Conservation (phyloP, 2,329 filamentous ascomycete species). For the Ophiostoma ulmi region DNA sequence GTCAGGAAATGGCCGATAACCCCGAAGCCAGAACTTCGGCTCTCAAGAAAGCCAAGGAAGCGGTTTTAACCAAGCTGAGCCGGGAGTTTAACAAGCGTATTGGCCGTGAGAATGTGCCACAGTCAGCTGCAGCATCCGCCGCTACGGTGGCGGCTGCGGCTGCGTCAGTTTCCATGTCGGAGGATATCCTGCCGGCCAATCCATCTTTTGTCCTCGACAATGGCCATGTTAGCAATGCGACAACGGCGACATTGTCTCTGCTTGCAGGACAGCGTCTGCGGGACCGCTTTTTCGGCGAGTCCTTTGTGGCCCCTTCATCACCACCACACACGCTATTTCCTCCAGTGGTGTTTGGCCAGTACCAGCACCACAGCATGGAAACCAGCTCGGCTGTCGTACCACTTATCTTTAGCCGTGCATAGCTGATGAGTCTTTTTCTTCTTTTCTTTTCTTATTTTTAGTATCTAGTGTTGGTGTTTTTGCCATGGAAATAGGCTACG, state of each 20-base stretch:
- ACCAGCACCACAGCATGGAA: slow-evolving; percentile 42
- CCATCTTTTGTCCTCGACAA: not conserved
- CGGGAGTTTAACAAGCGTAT: slow-evolving; percentile 42
- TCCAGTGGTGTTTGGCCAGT: slow-evolving; percentile 20
- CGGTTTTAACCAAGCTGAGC: slow-evolving; percentile 55
- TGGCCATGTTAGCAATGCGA: slow-evolving; percentile 5
- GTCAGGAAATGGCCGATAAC: slow-evolving; percentile 45
- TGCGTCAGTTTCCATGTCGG: slow-evolving; percentile 29
- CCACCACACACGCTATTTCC: not conserved
- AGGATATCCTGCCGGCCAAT: slow-evolving; percentile 24
- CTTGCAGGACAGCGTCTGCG: slow-evolving; percentile 38
- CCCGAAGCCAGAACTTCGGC: slow-evolving; percentile 50
- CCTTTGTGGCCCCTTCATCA: not conserved
- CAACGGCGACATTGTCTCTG: slow-evolving; percentile 33
- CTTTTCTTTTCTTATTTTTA: not conserved
- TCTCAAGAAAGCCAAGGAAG: slow-evolving; percentile 55
- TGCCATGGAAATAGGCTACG: not conserved
- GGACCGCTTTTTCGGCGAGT: slow-evolving; percentile 40
- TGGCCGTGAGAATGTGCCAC: slow-evolving; percentile 25
- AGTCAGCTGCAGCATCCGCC: slow-evolving; percentile 16
- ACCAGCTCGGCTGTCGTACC: slow-evolving; percentile 38
- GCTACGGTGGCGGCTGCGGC: slow-evolving; percentile 22
- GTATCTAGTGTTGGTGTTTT: not conserved
- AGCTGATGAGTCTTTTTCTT: not conserved
- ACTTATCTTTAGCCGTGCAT: slow-evolving; percentile 3